These are phyloP conservation scores for Citrus glauca DNA, from an alignment of 345 rosid genomes.

Conservation along the genomic window DNA sequence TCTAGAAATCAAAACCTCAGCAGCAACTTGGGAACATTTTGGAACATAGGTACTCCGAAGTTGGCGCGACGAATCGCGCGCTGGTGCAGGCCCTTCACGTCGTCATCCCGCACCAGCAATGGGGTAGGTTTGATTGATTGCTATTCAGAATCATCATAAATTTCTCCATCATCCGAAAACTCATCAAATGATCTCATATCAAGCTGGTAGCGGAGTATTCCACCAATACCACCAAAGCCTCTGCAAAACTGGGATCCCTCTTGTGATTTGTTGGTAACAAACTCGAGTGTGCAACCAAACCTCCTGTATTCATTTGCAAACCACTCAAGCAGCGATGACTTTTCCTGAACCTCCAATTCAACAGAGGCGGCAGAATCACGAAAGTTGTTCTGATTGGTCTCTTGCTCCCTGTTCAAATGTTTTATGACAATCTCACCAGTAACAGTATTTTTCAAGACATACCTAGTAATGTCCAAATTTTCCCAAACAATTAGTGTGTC, in stretches of 20 bases:
- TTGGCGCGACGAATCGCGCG: constrained; percentile 14
- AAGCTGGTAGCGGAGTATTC: constrained; percentile 62
- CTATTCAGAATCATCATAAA: constrained; percentile 61
- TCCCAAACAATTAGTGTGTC: constrained; percentile 93
- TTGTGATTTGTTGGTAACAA: constrained; percentile 69
- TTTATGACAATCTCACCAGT: constrained; percentile 45
- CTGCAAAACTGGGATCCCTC: constrained; percentile 76
- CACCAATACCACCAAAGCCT: constrained; percentile 75
- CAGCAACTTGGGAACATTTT: not conserved
- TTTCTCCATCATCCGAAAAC: constrained; percentile 42
- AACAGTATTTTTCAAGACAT: constrained; percentile 44
- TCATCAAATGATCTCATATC: constrained; percentile 61
- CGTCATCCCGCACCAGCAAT: constrained; percentile 44
- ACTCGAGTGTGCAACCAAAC: constrained; percentile 64
- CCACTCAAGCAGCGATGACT: constrained; percentile 59
- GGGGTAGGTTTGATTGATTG: constrained; percentile 51
- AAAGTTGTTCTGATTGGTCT: constrained; percentile 41
- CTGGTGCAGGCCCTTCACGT: constrained; percentile 43
- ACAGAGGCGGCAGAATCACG: constrained; percentile 33
- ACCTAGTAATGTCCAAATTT: constrained; percentile 74
- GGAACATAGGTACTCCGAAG: constrained; percentile 11
- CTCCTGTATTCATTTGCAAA: constrained; percentile 59
- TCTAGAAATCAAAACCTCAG: constrained; percentile 21
- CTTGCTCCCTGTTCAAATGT: constrained; percentile 63
- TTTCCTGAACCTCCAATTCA: constrained; percentile 55